Conservation (phyloP, 495 filamentous ascomycete species). For the Parmelia sp. region DNA sequence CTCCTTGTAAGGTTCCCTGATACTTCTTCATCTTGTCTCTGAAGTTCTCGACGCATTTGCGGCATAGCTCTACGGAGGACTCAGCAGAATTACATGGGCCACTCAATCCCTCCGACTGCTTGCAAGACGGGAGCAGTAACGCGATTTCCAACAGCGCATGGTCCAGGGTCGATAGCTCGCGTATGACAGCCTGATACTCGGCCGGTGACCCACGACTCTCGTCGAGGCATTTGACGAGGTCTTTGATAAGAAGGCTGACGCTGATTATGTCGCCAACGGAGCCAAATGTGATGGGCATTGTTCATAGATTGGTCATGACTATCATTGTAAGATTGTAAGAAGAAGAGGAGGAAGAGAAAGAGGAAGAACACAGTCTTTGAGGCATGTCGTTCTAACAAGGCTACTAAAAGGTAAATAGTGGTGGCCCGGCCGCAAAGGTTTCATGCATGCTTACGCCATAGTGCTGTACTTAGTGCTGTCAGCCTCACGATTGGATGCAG, state of each 20-base stretch:
- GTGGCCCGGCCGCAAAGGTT: too few species aligned
- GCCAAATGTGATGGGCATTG: conserved; percentile 32
- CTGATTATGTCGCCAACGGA: conserved; percentile 33
- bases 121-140: conserved; percentile 13
- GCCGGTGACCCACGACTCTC: conserved; percentile 26
- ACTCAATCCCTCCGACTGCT: conserved; percentile 14
- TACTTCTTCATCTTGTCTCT: conserved; percentile 10
- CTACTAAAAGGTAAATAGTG: neutral
- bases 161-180: conserved; percentile 29
- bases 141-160: conserved; percentile 25
- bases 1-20: neutral
- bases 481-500: neutral
- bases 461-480: neutral
- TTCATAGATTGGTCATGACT: neutral
- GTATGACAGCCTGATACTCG: conserved; percentile 27
- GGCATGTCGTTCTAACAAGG: neutral
- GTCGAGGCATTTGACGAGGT: conserved; percentile 30
- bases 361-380: neutral
- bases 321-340: neutral
- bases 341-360: too few species aligned
- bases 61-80: conserved; percentile 13
- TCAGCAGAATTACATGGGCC: conserved; percentile 13
- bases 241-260: conserved; percentile 29
- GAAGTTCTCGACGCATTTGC: conserved; percentile 12
- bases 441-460: conserved; percentile 3